phyloP scores from a whole-genome alignment of 208 protist species.

The Leishmania major region DNA sequence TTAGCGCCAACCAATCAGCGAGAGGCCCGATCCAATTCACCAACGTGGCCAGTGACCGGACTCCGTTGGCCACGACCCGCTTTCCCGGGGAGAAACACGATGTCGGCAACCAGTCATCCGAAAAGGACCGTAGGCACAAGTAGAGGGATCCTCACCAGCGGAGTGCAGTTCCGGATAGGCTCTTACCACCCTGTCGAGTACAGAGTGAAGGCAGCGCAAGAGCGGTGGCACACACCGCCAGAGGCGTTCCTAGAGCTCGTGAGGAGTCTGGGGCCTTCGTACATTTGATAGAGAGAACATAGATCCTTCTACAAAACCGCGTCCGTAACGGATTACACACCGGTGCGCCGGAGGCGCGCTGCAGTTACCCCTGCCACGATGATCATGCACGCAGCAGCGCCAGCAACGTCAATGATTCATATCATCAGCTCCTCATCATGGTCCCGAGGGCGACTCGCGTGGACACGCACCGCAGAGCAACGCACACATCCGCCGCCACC shows the following conservation, averaged over 20 bases:
- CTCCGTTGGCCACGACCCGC: too few species aligned
- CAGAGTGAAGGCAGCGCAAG: background rate
- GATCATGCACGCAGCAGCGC: background rate
- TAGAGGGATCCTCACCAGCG: background rate
- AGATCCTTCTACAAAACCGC: background rate
- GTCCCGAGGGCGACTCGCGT: background rate
- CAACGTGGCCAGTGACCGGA: too few species aligned
- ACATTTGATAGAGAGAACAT: background rate
- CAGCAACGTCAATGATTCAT: background rate
- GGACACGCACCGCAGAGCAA: background rate
- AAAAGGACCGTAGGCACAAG: background rate
- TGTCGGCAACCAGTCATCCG: background rate
- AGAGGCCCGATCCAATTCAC: too few species aligned
- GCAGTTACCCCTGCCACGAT: background rate
- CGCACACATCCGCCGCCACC: background rate
- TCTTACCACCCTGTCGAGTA: background rate
- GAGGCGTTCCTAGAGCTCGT: background rate
- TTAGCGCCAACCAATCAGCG: too few species aligned
- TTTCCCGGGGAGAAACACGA: background rate
- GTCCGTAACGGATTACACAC: too few species aligned
- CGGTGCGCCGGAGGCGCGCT: background rate
- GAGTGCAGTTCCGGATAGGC: background rate
- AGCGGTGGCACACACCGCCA: background rate
- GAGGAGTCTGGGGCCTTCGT: background rate
- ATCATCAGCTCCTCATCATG: background rate